phyloP scores from a whole-genome alignment of 805 yeast species.

The Barnettozyma populi region DNA sequence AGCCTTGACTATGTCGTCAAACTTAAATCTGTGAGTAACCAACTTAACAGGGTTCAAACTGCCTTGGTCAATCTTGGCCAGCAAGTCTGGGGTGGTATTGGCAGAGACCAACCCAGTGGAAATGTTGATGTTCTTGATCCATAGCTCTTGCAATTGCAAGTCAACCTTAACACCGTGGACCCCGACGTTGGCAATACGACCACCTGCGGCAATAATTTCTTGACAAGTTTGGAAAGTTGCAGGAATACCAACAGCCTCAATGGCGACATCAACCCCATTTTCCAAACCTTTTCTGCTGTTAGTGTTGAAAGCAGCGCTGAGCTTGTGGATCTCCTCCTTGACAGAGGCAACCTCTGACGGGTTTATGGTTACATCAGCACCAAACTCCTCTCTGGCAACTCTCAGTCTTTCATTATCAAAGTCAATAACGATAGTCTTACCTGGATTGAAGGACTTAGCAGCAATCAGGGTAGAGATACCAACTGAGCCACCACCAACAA shows the following conservation, averaged over 20 bases:
- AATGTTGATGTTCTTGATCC: constrained; percentile 40
- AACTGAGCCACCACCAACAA: constrained; percentile 65
- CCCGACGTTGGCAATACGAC: constrained; percentile 62
- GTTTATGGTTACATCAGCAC: constrained; percentile 54
- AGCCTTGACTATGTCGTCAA: constrained; percentile 51
- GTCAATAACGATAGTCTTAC: constrained; percentile 51
- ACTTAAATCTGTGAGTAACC: constrained; percentile 54
- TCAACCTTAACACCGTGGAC: constrained; percentile 41
- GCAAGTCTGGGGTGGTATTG: constrained; percentile 35
- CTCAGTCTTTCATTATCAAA: constrained; percentile 52
- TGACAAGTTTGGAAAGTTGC: constrained; percentile 56
- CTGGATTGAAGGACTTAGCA: constrained; percentile 48
- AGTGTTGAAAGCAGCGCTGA: constrained; percentile 23
- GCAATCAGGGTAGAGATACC: constrained; percentile 57
- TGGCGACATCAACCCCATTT: constrained; percentile 54
- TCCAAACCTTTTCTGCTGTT: constrained; percentile 27
- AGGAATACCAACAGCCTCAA: constrained; percentile 63
- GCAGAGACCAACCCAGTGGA: constrained; percentile 47
- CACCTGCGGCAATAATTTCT: constrained; percentile 50
- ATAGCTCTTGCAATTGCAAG: constrained; percentile 37
- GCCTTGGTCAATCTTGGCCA: constrained; percentile 29
- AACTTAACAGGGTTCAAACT: constrained; percentile 41
- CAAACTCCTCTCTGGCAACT: constrained; percentile 49
- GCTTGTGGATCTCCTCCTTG: constrained; percentile 31
- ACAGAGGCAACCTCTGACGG: constrained; percentile 38